Percentiles rank a stretch among this genome's conserved stretches.
Evolutionary conservation across 2,329 filamentous ascomycete species (phyloP).

Genomic region (Aspergillus sp.): DNA sequence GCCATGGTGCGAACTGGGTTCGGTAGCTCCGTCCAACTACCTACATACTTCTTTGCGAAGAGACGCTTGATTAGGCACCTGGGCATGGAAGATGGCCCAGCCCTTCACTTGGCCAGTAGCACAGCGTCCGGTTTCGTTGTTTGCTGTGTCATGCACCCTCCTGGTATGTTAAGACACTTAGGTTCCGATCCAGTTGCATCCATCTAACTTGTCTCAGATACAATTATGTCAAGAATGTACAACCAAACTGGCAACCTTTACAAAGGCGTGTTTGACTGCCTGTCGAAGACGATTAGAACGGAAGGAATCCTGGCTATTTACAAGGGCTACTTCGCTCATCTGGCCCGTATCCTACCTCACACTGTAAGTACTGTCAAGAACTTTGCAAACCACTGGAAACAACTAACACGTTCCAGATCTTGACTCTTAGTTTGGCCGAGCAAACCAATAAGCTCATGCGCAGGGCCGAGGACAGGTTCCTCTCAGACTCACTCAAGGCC

Average conservation of each 20-base stretch:
- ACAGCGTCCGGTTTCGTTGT: conserved; percentile 92
- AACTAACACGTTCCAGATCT: conserved; percentile 55
- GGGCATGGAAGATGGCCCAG: conserved; percentile 86
- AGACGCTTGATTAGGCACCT: conserved; percentile 76
- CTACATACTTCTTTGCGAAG: conserved; percentile 98
- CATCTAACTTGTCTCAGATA: conserved; percentile 58
- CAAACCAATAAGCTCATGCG: conserved; percentile 94
- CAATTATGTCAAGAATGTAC: conserved; percentile 97
- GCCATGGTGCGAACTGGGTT: conserved; percentile 97
- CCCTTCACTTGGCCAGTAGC: conserved; percentile 84
- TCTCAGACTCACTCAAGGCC: conserved; percentile 48
- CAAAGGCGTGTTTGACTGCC: conserved; percentile 85
- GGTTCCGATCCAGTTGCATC: background rate
- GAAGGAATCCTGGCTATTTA: conserved; percentile 93
- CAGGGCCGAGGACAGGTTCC: conserved; percentile 66
- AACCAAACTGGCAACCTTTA: conserved; percentile 99
- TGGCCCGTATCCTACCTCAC: conserved; percentile 91
- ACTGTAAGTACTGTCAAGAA: conserved; percentile 54
- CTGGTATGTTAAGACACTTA: conserved; percentile 57
- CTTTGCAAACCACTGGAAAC: background rate
- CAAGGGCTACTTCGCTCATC: conserved; percentile 94
- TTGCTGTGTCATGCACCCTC: conserved; percentile 96
- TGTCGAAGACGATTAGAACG: conserved; percentile 85
- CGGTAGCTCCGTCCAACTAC: conserved; percentile 91
- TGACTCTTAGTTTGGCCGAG: conserved; percentile 90